A percentile compares a stretch with the other conserved stretches of the same genome.
Evolutionary conservation across 169 alveolate genomes (phyloP).

Genomic region (Plasmodium vinckei): DNA sequence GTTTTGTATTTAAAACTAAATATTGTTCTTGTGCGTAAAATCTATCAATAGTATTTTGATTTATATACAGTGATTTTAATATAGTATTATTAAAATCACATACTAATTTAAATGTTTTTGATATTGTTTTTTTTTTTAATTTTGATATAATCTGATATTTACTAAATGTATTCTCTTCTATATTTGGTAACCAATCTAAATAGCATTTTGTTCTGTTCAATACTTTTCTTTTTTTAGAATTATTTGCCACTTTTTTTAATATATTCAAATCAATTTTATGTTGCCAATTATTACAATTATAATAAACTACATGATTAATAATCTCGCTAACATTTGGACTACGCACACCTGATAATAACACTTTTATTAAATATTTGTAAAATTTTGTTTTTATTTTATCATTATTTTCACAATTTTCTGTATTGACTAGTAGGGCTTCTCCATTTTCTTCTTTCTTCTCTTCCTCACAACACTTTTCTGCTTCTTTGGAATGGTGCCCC

Average conservation of each 20-base stretch:
- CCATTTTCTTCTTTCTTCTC: background rate
- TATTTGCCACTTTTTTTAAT: slow-evolving; percentile 21
- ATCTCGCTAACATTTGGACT: slow-evolving; percentile 47
- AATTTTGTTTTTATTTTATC: background rate
- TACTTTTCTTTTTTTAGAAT: slow-evolving; percentile 9
- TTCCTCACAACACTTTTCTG: background rate
- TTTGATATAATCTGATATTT: slow-evolving; percentile 55
- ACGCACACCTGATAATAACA: slow-evolving; percentile 47
- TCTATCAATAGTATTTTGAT: slow-evolving; percentile 46
- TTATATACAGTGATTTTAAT: slow-evolving; percentile 49
- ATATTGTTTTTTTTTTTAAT: slow-evolving; percentile 47
- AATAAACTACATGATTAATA: slow-evolving; percentile 34
- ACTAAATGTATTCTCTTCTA: slow-evolving; percentile 60
- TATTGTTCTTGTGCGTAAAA: slow-evolving; percentile 11
- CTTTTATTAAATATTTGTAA: slow-evolving; percentile 26
- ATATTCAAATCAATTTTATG: slow-evolving; percentile 39
- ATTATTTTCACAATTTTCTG: background rate
- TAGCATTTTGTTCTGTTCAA: slow-evolving; percentile 48
- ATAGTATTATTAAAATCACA: slow-evolving; percentile 68
- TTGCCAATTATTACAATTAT: slow-evolving; percentile 68
- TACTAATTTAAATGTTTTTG: slow-evolving; percentile 55
- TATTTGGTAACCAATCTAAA: slow-evolving; percentile 58
- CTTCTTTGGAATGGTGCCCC: background rate
- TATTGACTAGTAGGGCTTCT: background rate
- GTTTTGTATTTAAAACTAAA: background rate